phyloP scores from a whole-genome alignment of 2,329 filamentous ascomycete species.

The Phaeosphaeriaceae sp. region DNA sequence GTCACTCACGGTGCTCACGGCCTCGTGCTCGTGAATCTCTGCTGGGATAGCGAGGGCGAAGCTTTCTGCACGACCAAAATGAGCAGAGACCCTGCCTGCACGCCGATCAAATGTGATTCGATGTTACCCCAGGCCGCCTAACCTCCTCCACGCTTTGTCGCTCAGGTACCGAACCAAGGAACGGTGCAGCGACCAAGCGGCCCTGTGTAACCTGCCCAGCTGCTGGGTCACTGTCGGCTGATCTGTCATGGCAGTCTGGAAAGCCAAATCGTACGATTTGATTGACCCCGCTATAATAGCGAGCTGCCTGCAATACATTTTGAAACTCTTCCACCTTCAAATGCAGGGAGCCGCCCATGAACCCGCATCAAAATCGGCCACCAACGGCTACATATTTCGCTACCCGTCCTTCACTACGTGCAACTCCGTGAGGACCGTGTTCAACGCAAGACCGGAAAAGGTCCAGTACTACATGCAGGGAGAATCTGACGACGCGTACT shows the following conservation, averaged over 20 bases:
- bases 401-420: too few relatives aligned
- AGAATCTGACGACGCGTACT: slow-evolving; percentile 20
- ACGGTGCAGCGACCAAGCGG: slow-evolving; percentile 16
- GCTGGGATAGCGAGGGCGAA: slow-evolving; percentile 12
- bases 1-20: too few relatives aligned
- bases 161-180: slow-evolving; percentile 12
- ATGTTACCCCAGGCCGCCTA: slow-evolving; percentile 1
- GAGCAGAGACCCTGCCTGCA: not conserved
- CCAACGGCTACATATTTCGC: too few relatives aligned
- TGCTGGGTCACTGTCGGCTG: slow-evolving; percentile 20
- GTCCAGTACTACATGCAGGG: slow-evolving; percentile 11
- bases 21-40: too few relatives aligned
- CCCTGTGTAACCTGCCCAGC: slow-evolving; percentile 13
- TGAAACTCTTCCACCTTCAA: slow-evolving; percentile 18
- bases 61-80: slow-evolving; percentile 17
- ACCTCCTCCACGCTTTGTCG: not conserved
- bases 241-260: slow-evolving; percentile 26
- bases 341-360: not conserved
- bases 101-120: not conserved
- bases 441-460: too few relatives aligned
- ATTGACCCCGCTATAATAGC: too few relatives aligned
- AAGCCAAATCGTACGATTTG: slow-evolving; percentile 29
- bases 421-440: not conserved
- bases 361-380: too few relatives aligned
- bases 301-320: too few relatives aligned